Evolutionary conservation across 225 moss, liverwort and hornwort genomes (phyloP).

Genomic region (Polytrichum commune): DNA sequence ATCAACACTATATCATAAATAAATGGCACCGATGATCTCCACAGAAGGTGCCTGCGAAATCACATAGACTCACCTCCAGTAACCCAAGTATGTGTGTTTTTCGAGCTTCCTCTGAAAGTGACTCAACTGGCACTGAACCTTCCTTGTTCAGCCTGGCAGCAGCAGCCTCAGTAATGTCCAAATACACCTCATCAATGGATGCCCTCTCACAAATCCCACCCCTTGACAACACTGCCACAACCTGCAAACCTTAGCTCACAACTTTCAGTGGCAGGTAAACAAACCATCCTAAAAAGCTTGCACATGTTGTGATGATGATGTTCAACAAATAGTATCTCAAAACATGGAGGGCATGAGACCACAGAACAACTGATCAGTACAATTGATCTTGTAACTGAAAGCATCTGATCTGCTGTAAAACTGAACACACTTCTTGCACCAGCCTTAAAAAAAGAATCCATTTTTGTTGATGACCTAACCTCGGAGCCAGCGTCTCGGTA

Average conservation of each 20-base stretch:
- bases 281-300: too few relatives aligned
- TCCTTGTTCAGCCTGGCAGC: slow-evolving; percentile 44
- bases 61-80: slow-evolving; percentile 43
- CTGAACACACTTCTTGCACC: neutral
- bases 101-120: slow-evolving; percentile 55
- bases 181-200: slow-evolving; percentile 92
- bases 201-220: slow-evolving; percentile 82
- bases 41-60: neutral
- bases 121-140: slow-evolving; percentile 35
- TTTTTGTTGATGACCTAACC: slow-evolving; percentile 29
- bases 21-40: too few relatives aligned
- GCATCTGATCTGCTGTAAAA: neutral
- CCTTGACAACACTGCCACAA: slow-evolving; percentile 76
- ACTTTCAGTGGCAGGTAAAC: too few relatives aligned
- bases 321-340: too few relatives aligned
- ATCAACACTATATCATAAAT: too few relatives aligned
- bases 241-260: slow-evolving; percentile 36
- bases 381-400: too few relatives aligned
- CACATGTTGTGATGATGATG: too few relatives aligned
- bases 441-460: neutral
- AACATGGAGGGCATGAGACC: too few relatives aligned
- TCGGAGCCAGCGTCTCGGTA: slow-evolving; percentile 92
- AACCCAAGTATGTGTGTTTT: slow-evolving; percentile 66
- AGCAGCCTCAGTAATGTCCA: slow-evolving; percentile 90
- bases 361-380: too few relatives aligned